Evolutionary conservation across 441 rosid species (phyloP).

Genomic region (Eugenia klotzschiana): DNA sequence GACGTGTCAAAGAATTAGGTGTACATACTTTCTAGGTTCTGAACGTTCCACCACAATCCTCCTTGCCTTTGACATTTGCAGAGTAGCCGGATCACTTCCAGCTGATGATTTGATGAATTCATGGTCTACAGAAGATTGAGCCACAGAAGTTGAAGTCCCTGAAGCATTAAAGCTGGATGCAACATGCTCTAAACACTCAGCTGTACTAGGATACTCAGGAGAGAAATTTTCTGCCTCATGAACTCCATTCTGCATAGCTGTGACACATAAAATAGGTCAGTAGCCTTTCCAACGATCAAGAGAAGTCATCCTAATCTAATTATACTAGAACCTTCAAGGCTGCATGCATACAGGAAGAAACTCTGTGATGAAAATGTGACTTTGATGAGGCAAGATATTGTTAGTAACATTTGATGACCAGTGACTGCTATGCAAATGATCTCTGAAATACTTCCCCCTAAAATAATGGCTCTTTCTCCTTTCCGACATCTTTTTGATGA

Average conservation of each 20-base stretch:
- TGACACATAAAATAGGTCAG: slow-evolving; percentile 25
- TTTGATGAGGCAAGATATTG: neutral
- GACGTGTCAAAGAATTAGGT: neutral
- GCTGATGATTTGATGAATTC: slow-evolving; percentile 19
- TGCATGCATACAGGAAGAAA: neutral
- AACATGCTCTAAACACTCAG: slow-evolving; percentile 35
- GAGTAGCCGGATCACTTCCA: slow-evolving; percentile 18
- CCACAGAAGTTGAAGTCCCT: slow-evolving; percentile 41
- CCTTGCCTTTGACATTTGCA: slow-evolving; percentile 15
- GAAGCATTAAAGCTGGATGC: slow-evolving; percentile 37
- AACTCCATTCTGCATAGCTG: slow-evolving; percentile 29
- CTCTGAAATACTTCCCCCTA: neutral
- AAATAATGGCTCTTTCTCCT: neutral
- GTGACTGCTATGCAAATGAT: neutral
- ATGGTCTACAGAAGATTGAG: slow-evolving; percentile 37
- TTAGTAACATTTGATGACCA: neutral
- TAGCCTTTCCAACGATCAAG: slow-evolving; percentile 13
- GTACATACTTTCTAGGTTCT: slow-evolving; percentile 23
- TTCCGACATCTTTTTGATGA: neutral
- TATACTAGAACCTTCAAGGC: neutral
- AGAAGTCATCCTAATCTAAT: neutral
- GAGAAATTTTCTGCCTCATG: slow-evolving; percentile 20
- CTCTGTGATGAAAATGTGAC: neutral
- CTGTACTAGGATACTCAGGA: slow-evolving; percentile 22
- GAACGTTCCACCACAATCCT: slow-evolving; percentile 24